Evolutionary conservation across 768 basidiomycete species (phyloP).

Genomic region (Punctularia strigosozonata): DNA sequence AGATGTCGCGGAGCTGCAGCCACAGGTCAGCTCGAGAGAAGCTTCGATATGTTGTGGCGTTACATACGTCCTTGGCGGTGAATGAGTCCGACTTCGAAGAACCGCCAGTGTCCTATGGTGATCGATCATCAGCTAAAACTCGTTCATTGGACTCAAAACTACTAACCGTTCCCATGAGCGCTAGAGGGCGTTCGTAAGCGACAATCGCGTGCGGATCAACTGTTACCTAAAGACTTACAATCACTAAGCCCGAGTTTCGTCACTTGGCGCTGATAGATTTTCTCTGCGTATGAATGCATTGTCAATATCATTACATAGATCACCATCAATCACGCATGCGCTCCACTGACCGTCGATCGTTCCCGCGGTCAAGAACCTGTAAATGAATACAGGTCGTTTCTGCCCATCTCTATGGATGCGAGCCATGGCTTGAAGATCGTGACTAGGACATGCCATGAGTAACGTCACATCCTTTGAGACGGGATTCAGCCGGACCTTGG

Average conservation of each 20-base stretch:
- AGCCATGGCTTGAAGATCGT: constrained; percentile 95
- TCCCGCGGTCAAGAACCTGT: constrained; percentile 75
- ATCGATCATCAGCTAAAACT: constrained; percentile 2
- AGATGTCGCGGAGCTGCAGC: constrained; percentile 78
- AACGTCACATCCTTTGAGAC: not conserved
- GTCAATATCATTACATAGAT: not conserved
- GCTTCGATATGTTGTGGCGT: constrained; percentile 2
- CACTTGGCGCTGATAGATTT: constrained; percentile 89
- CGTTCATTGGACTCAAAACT: constrained; percentile 9
- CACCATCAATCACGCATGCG: not conserved
- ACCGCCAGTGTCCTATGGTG: constrained; percentile 26
- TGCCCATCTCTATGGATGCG: constrained; percentile 96
- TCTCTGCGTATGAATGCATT: constrained; percentile 35
- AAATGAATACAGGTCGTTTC: constrained; percentile 82
- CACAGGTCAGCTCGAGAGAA: constrained; percentile 4
- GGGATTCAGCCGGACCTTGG: constrained; percentile 56
- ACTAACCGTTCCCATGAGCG: constrained; percentile 59
- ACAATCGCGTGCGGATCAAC: no score
- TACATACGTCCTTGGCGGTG: constrained; percentile 68
- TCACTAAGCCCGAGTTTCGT: constrained; percentile 88
- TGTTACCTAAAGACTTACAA: no score
- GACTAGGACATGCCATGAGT: constrained; percentile 28
- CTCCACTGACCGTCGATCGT: constrained; percentile 70
- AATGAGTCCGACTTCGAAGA: constrained; percentile 80
- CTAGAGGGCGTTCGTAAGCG: no score